Conservation (phyloP, 2,329 filamentous ascomycete species). For the Colletotrichum viniferum region DNA sequence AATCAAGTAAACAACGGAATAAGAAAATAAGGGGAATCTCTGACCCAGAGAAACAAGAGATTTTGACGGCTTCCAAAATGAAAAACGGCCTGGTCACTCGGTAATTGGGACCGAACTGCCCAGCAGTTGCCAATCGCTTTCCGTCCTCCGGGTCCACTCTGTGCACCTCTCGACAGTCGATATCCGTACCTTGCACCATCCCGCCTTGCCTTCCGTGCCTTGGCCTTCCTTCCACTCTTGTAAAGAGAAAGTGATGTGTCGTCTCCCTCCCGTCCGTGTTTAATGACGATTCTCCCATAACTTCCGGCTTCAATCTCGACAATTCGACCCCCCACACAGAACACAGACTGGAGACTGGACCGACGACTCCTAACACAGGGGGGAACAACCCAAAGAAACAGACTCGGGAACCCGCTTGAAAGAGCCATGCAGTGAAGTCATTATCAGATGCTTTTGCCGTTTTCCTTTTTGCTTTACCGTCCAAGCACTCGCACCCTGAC, state of each 20-base stretch:
- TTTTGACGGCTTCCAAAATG: slow-evolving; percentile 10
- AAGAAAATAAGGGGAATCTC: not conserved
- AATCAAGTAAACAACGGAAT: not conserved
- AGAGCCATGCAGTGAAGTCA: slow-evolving; percentile 15
- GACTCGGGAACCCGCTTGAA: not conserved
- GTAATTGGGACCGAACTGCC: slow-evolving; percentile 18
- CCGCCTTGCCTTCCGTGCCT: not conserved
- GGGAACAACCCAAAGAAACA: not conserved
- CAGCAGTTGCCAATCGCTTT: slow-evolving; percentile 13
- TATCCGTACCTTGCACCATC: not conserved
- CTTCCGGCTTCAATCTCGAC: not conserved
- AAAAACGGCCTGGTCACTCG: not conserved
- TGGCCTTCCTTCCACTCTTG: not conserved
- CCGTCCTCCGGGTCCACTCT: not conserved
- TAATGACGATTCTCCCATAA: not conserved
- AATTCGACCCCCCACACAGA: not conserved
- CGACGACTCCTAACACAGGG: not conserved
- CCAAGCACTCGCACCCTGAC: slow-evolving; percentile 8
- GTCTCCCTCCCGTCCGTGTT: not conserved
- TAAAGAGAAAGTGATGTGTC: not conserved
- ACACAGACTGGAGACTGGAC: not conserved
- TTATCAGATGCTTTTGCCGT: slow-evolving; percentile 19
- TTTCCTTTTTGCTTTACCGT: slow-evolving; percentile 14
- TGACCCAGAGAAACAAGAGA: slow-evolving; percentile 5
- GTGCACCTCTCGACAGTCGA: not conserved